Evolutionary conservation across 352 stramenopile species (phyloP), one percentile per base, ranked within the genome.

Genomic region (Blastocystis sp.): DNA sequence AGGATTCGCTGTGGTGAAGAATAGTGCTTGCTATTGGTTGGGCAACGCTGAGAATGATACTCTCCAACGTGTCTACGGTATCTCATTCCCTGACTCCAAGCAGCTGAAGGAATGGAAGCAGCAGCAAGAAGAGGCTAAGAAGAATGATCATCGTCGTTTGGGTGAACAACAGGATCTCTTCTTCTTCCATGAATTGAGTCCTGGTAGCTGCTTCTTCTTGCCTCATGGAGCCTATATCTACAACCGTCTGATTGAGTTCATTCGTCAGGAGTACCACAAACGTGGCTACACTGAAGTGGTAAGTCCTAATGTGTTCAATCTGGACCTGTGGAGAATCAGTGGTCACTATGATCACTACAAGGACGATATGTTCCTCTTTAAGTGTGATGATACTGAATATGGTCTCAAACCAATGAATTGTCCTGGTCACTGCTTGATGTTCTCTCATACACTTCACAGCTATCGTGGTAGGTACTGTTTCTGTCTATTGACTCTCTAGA

Each of bases 331-430:
- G 96, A 93, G 97, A 85, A 95, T 92, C 56, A 97, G 92, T 67
- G 96, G 96, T 51, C 96, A 98, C 89, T 94, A 93, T 21, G 90
- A 96, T 90, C 95, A 98, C 91, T 98, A 98, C 93, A 97, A 97
- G 90, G 95, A 98, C 67, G 93, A 96, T 90, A 98, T 98, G 96
- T 98, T 98, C 89, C 93, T 95, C 56, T 98, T 98, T 85, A 93
- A 98, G 66, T 95, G 97, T 3, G 96, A 98, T 88, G 94, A 94
- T 71, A 91, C 96, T 80, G 92, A 95, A 89, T 95, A 93, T 89
- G 93, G 88, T 71, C 37, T 88, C 4, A 99, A 99, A 91, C 96
- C 96, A 52, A 99, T 99, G 96, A 99, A 99, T 91, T 99, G 96
- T 90, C 96, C 96, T 37, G 95, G 94, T n/a, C 95, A 98, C 80